Percentiles rank a stretch among this genome's conserved stretches.
phyloP scores from a whole-genome alignment of 106 monocot genomes.

The Phalaenopsis aphrodite region DNA sequence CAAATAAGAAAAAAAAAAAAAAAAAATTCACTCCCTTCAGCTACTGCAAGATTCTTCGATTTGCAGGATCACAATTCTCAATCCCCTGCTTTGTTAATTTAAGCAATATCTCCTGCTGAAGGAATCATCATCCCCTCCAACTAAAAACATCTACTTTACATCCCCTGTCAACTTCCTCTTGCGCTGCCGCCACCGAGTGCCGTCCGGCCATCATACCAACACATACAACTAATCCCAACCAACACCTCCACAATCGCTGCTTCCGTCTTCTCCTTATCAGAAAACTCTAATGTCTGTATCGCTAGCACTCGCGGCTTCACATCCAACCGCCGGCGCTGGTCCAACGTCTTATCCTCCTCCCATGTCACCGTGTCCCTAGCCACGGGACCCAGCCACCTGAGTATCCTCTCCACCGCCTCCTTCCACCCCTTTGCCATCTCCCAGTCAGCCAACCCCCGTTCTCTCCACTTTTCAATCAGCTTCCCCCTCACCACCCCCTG shows the following conservation, averaged over 20 bases:
- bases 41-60: too few species aligned
- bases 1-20: too few species aligned
- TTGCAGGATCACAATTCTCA: too few species aligned
- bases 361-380: slow-evolving; percentile 52
- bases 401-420: slow-evolving; percentile 42
- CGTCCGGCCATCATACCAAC: slow-evolving; percentile 50
- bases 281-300: slow-evolving; percentile 69
- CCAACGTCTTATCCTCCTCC: slow-evolving; percentile 52
- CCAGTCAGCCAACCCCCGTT: slow-evolving; percentile 33
- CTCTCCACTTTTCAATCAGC: too few species aligned
- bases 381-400: slow-evolving; percentile 55
- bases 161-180: too few species aligned
- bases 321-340: slow-evolving; percentile 29
- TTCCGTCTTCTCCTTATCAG: slow-evolving; percentile 69
- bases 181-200: background rate
- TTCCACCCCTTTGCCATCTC: slow-evolving; percentile 51
- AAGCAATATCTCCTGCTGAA: too few species aligned
- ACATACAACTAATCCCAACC: slow-evolving; percentile 61
- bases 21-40: too few species aligned
- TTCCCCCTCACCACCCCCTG: background rate
- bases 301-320: slow-evolving; percentile 19
- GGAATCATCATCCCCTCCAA: too few species aligned
- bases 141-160: too few species aligned
- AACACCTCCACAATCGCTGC: slow-evolving; percentile 69
- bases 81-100: too few species aligned